A percentile compares a stretch with the other conserved stretches of the same genome.
These are phyloP conservation scores for Neopestalotiopsis sp. DNA, from an alignment of 2,329 filamentous ascomycete genomes.

Conservation along the genomic window DNA sequence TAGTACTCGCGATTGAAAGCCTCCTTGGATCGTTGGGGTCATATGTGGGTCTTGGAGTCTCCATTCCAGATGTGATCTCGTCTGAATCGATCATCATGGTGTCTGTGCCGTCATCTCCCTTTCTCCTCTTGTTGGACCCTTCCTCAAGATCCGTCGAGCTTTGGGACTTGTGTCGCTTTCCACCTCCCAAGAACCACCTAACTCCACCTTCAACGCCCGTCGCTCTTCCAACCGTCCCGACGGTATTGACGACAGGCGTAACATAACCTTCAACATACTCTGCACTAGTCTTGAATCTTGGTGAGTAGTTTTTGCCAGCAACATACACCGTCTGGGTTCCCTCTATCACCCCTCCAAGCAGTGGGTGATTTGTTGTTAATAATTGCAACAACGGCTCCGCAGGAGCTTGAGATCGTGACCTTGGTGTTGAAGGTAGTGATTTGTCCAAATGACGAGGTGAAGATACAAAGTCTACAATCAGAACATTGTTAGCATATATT, in stretches of 20 bases:
- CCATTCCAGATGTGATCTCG: slow-evolving; percentile 31
- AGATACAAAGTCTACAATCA: slow-evolving; percentile 64
- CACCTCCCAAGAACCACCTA: slow-evolving; percentile 77
- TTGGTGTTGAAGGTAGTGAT: slow-evolving; percentile 45
- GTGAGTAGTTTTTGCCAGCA: slow-evolving; percentile 87
- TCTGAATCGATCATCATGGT: slow-evolving; percentile 21
- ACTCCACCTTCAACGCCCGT: slow-evolving; percentile 89
- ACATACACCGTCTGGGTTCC: slow-evolving; percentile 85
- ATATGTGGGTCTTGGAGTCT: slow-evolving; percentile 39
- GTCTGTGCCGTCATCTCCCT: slow-evolving; percentile 45
- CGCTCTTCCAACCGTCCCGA: slow-evolving; percentile 80
- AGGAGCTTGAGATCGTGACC: slow-evolving; percentile 44
- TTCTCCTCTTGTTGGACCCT: slow-evolving; percentile 62
- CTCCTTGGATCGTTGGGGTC: slow-evolving; percentile 48
- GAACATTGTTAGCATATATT: slow-evolving; percentile 16
- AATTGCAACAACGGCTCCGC: slow-evolving; percentile 85
- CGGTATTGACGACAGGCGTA: slow-evolving; percentile 83
- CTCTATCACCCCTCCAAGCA: slow-evolving; percentile 84
- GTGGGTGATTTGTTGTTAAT: slow-evolving; percentile 85
- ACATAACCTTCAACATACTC: slow-evolving; percentile 91
- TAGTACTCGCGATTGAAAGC: slow-evolving; percentile 68
- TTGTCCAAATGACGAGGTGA: slow-evolving; percentile 59
- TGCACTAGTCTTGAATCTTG: slow-evolving; percentile 84
- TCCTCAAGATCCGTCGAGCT: slow-evolving; percentile 51
- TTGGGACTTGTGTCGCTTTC: slow-evolving; percentile 54